Evolutionary conservation across 371 early-diverging fungal genomes (phyloP).

Genomic region (Mortierella sp.): DNA sequence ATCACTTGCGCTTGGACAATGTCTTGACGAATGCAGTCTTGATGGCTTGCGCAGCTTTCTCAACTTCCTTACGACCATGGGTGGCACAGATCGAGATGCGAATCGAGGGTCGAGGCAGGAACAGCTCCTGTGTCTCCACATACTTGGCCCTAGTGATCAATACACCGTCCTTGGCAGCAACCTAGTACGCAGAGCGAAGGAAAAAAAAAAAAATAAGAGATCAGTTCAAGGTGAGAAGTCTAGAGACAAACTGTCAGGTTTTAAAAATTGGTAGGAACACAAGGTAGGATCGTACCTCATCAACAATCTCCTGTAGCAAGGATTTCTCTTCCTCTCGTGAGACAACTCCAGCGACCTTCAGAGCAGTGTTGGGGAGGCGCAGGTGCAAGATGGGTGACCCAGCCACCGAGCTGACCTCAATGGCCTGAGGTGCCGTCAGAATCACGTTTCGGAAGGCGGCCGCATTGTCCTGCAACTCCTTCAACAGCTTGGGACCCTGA

Average conservation of each 20-base stretch:
- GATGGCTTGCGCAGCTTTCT: conserved; percentile 80
- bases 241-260: too few relatives aligned
- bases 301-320: conserved; percentile 85
- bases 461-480: conserved; percentile 31
- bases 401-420: conserved; percentile 57
- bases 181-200: conserved; percentile 20
- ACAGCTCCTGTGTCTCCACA: conserved; percentile 85
- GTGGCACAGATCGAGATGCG: conserved; percentile 82
- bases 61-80: conserved; percentile 84
- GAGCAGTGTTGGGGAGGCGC: conserved; percentile 62
- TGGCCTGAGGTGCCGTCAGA: conserved; percentile 8
- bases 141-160: conserved; percentile 90
- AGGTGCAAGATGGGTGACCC: conserved; percentile 81
- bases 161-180: conserved; percentile 78
- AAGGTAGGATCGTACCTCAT: conserved; percentile 70
- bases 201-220: neutral
- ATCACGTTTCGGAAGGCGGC: conserved; percentile 48
- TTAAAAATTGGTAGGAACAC: too few relatives aligned
- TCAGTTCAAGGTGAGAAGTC: neutral
- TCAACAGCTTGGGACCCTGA: conserved; percentile 48
- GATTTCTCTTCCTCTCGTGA: conserved; percentile 71
- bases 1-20: conserved; percentile 58
- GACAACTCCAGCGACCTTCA: conserved; percentile 55
- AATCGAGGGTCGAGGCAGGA: conserved; percentile 83
- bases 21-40: conserved; percentile 66